Percentiles rank a stretch among this genome's conserved stretches.
Evolutionary conservation across 371 early-diverging fungal species (phyloP).

Genomic region (Enteropsectra breve): DNA sequence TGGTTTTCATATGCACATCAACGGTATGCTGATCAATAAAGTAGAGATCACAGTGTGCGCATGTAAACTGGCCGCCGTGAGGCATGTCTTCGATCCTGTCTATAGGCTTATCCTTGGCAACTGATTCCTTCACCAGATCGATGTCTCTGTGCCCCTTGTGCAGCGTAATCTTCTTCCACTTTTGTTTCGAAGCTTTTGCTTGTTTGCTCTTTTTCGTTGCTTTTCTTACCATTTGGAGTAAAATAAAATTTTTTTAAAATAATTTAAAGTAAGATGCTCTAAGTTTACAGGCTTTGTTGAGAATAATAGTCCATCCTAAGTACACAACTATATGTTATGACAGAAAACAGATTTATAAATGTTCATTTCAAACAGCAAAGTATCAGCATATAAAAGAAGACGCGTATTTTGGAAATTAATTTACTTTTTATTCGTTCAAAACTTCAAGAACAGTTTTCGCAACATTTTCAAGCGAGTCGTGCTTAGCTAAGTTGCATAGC

Average conservation of each 20-base stretch:
- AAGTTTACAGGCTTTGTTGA: too few species aligned
- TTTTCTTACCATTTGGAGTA: conserved; percentile 11
- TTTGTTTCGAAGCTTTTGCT: neutral
- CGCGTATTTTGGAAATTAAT: too few species aligned
- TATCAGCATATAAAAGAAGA: too few species aligned
- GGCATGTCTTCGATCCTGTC: conserved; percentile 6
- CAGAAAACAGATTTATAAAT: too few species aligned
- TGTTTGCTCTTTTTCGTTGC: conserved; percentile 3
- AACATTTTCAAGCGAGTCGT: conserved; percentile 36
- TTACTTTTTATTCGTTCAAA: neutral
- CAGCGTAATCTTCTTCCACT: neutral
- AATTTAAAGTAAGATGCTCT: too few species aligned
- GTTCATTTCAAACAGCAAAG: too few species aligned
- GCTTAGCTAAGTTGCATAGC: conserved; percentile 33
- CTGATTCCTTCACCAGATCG: conserved; percentile 7
- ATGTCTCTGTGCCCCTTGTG: neutral
- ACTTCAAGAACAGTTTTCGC: conserved; percentile 11
- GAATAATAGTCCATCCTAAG: too few species aligned
- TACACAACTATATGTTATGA: too few species aligned
- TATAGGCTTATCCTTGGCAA: neutral
- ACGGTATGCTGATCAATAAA: conserved; percentile 16
- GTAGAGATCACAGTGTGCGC: conserved; percentile 7
- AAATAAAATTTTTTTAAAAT: neutral
- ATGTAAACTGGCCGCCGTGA: neutral
- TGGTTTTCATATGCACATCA: conserved; percentile 11